These are phyloP conservation scores for Brassica nigra DNA, from an alignment of 345 rosid species.

Conservation along the genomic window DNA sequence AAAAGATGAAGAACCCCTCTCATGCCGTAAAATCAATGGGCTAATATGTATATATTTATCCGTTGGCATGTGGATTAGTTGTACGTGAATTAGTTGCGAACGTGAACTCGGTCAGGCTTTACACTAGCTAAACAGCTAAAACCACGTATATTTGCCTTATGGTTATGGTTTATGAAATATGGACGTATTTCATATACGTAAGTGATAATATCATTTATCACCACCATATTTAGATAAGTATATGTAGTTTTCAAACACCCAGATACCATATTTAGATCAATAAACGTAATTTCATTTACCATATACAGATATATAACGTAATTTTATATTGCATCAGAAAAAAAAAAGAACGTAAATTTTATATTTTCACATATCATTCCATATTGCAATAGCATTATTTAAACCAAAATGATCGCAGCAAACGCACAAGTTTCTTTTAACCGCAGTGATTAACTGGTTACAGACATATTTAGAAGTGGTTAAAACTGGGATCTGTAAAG, in stretches of 20 bases:
- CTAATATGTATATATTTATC: background rate
- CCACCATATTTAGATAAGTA: too few relatives aligned
- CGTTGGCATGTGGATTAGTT: background rate
- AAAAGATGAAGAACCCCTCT: background rate
- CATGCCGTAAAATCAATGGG: background rate
- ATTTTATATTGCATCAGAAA: background rate
- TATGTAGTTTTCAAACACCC: too few relatives aligned
- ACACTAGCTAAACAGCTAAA: background rate
- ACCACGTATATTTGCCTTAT: background rate
- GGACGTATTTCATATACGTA: background rate
- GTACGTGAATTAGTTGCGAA: background rate
- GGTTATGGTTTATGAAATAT: background rate
- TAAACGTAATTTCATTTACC: background rate
- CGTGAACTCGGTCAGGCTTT: background rate
- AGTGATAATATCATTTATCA: background rate
- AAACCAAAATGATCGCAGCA: background rate
- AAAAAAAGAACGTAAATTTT: too few relatives aligned
- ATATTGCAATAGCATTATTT: background rate
- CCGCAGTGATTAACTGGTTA: background rate
- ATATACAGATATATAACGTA: background rate
- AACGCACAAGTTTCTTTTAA: background rate
- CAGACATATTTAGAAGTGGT: background rate
- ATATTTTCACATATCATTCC: background rate
- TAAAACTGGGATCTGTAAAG: conserved; percentile 28
- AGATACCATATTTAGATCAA: background rate